These are phyloP conservation scores for Linderina pennispora DNA, from an alignment of 192 early-diverging fungal genomes.

Conservation along the genomic window DNA sequence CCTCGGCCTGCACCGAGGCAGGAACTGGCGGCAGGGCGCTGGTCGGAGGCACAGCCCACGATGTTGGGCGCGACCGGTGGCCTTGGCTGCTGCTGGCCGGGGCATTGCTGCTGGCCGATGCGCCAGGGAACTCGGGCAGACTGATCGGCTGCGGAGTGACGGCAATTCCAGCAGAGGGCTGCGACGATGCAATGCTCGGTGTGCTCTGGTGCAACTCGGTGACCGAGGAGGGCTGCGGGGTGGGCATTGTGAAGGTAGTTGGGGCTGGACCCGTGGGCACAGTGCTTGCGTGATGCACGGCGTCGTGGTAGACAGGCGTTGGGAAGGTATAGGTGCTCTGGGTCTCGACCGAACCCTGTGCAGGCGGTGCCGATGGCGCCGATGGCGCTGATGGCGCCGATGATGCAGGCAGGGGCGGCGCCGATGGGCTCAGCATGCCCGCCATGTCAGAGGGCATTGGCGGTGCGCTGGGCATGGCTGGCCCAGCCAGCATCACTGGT, in stretches of 20 bases:
- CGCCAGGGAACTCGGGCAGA: background rate
- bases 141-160: background rate
- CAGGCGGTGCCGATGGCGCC: slow-evolving; percentile 7
- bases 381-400: slow-evolving; percentile 38
- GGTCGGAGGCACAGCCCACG: background rate
- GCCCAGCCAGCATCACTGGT: background rate
- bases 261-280: background rate
- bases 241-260: background rate
- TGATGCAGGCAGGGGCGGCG: slow-evolving; percentile 9
- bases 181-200: background rate
- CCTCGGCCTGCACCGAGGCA: too few relatives aligned
- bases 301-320: slow-evolving; percentile 9
- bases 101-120: too few relatives aligned
- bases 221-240: background rate
- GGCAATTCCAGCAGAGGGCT: background rate
- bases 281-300: background rate
- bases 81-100: background rate
- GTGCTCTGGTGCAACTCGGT: background rate
- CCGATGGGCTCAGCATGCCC: too few relatives aligned
- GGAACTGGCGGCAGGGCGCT: background rate
- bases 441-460: too few relatives aligned
- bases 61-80: background rate
- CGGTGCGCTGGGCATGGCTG: too few relatives aligned
- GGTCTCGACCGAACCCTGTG: slow-evolving; percentile 36
- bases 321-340: slow-evolving; percentile 25